Evolutionary conservation across 2,329 filamentous ascomycete species (phyloP).

Genomic region (Colletotrichum cuscutae): DNA sequence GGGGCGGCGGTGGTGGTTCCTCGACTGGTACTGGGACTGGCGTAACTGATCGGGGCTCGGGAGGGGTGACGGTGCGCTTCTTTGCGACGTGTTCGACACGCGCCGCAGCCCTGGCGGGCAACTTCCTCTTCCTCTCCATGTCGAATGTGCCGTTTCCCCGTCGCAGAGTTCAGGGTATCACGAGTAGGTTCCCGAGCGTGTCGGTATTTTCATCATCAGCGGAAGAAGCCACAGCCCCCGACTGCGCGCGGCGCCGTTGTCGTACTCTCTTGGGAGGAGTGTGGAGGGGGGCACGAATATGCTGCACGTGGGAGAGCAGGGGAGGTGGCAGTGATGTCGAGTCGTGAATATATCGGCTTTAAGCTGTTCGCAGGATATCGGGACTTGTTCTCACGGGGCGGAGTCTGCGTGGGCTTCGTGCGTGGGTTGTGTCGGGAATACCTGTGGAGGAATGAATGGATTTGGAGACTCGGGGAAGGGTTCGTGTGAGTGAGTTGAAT

Average conservation of each 20-base stretch:
- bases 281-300: neutral
- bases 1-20: constrained; percentile 47
- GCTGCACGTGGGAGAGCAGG: neutral
- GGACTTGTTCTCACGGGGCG: neutral
- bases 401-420: neutral
- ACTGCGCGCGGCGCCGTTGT: constrained; percentile 16
- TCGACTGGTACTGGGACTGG: constrained; percentile 53
- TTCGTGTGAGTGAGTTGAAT: constrained; percentile 28
- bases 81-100: constrained; percentile 69
- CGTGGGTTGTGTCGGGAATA: constrained; percentile 1
- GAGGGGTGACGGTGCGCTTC: constrained; percentile 67
- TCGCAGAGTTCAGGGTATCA: constrained; percentile 30
- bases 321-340: neutral
- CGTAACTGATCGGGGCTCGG: constrained; percentile 60
- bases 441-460: constrained; percentile 20
- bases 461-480: constrained; percentile 26
- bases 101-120: constrained; percentile 70
- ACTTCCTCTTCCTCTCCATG: constrained; percentile 75
- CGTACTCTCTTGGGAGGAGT: neutral
- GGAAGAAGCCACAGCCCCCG: constrained; percentile 22
- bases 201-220: constrained; percentile 32
- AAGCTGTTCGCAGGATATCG: neutral
- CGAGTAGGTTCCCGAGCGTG: constrained; percentile 24
- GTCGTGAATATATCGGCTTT: neutral
- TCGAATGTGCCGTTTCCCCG: constrained; percentile 18